These are phyloP conservation scores for Cyclocybe aegerita DNA, from an alignment of 768 basidiomycete species.

Conservation along the genomic window DNA sequence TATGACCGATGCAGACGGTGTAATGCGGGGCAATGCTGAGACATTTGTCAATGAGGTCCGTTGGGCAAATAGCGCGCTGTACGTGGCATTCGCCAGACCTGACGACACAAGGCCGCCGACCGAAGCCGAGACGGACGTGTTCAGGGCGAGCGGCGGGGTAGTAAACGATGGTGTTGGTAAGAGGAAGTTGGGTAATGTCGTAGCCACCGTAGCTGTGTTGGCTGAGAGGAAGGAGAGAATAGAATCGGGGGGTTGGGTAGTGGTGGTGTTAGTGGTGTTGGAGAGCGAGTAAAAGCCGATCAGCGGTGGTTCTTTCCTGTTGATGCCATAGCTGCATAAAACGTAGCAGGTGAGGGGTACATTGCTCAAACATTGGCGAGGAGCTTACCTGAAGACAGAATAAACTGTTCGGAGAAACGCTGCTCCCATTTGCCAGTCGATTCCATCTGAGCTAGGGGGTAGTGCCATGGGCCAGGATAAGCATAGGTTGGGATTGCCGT, in stretches of 20 bases:
- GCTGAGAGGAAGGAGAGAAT: constrained; percentile 58
- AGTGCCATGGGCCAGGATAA: constrained; percentile 72
- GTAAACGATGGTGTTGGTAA: constrained; percentile 64
- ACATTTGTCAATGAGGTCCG: constrained; percentile 34
- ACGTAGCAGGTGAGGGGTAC: constrained; percentile 2
- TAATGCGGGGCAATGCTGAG: constrained; percentile 58
- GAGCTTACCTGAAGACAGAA: constrained; percentile 66
- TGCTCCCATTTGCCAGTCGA: constrained; percentile 83
- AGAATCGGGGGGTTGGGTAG: constrained; percentile 32
- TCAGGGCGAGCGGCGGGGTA: constrained; percentile 67
- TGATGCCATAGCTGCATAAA: constrained; percentile 68
- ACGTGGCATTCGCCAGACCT: constrained; percentile 73
- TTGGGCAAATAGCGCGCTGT: constrained; percentile 53
- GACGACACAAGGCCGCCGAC: constrained; percentile 56
- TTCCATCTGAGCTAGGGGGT: constrained; percentile 66
- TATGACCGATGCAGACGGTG: constrained; percentile 45
- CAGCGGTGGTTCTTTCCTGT: constrained; percentile 69
- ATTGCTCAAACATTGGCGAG: background rate
- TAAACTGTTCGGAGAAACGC: constrained; percentile 77
- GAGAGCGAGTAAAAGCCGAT: constrained; percentile 71
- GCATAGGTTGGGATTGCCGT: constrained; percentile 65
- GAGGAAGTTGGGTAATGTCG: constrained; percentile 71
- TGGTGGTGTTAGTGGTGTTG: constrained; percentile 42
- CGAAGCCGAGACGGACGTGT: constrained; percentile 58
- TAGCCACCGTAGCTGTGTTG: constrained; percentile 60